Evolutionary conservation across 2,329 filamentous ascomycete species (phyloP).

Genomic region (Metarhizium robertsii): DNA sequence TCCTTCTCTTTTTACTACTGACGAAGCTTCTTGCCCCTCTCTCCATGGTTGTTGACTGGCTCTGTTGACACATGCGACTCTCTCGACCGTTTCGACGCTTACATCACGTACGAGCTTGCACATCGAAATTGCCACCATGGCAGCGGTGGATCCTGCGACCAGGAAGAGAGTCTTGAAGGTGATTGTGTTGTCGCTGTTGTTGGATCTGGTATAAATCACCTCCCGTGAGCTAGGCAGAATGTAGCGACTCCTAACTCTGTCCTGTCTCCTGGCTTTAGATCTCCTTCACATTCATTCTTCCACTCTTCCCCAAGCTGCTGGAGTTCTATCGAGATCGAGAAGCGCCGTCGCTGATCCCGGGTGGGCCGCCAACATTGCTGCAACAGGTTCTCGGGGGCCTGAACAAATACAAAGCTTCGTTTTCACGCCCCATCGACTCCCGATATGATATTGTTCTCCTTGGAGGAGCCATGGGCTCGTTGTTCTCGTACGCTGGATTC

Average conservation of each 20-base stretch:
- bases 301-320: conserved; percentile 88
- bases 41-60: background rate
- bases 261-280: conserved; percentile 46
- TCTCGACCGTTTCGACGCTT: background rate
- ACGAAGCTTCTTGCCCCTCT: background rate
- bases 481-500: conserved; percentile 56
- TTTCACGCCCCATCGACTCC: conserved; percentile 85
- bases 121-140: conserved; percentile 22
- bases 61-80: background rate
- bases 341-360: conserved; percentile 36
- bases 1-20: background rate
- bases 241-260: background rate
- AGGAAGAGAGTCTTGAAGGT: conserved; percentile 80
- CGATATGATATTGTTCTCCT: conserved; percentile 95
- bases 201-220: conserved; percentile 62
- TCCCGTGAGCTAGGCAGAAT: background rate
- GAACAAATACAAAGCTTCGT: conserved; percentile 90
- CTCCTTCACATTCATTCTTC: conserved; percentile 97
- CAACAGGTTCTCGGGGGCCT: conserved; percentile 72
- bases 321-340: conserved; percentile 92
- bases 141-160: conserved; percentile 39
- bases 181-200: conserved; percentile 77
- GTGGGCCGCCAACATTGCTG: conserved; percentile 55
- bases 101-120: background rate
- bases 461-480: conserved; percentile 82